Evolutionary conservation across 371 early-diverging fungal genomes (phyloP).

Genomic region (Entomophthora muscae): DNA sequence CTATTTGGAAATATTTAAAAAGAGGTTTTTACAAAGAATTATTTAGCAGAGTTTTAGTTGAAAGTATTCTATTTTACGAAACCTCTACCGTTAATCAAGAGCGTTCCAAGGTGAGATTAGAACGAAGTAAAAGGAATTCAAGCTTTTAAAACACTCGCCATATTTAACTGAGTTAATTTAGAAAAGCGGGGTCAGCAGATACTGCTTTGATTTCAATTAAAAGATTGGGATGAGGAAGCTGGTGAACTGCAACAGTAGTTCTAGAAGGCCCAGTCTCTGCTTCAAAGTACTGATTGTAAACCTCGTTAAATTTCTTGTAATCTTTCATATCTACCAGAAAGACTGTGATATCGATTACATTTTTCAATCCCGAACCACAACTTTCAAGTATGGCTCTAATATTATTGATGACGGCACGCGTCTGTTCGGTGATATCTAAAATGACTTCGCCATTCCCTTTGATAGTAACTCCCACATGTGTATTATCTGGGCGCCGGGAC

Average conservation of each 20-base stretch:
- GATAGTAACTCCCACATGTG: slow-evolving; percentile 27
- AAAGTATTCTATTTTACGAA: no score
- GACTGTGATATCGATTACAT: slow-evolving; percentile 42
- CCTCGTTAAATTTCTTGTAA: slow-evolving; percentile 38
- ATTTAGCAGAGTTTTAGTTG: no score
- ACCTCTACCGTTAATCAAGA: no score
- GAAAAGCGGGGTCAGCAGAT: slow-evolving; percentile 13
- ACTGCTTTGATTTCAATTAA: slow-evolving; percentile 33
- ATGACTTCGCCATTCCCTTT: slow-evolving; percentile 25
- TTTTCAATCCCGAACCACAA: slow-evolving; percentile 23
- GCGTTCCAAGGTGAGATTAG: no score
- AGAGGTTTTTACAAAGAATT: no score
- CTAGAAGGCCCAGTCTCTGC: slow-evolving; percentile 27
- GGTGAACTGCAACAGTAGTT: slow-evolving; percentile 27
- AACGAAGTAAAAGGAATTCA: no score
- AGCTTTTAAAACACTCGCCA: no score
- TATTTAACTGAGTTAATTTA: no score
- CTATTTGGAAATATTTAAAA: no score
- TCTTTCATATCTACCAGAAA: slow-evolving; percentile 47
- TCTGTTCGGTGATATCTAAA: slow-evolving; percentile 35
- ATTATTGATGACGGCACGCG: slow-evolving; percentile 39
- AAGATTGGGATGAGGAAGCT: slow-evolving; percentile 27
- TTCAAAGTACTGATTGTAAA: slow-evolving; percentile 29
- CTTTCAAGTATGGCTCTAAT: slow-evolving; percentile 30
- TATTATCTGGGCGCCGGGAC: slow-evolving; percentile 33